A percentile compares a stretch with the other conserved stretches of the same genome.
Evolutionary conservation across 495 filamentous ascomycete genomes (phyloP).

Genomic region (Bryoglossum gracile): DNA sequence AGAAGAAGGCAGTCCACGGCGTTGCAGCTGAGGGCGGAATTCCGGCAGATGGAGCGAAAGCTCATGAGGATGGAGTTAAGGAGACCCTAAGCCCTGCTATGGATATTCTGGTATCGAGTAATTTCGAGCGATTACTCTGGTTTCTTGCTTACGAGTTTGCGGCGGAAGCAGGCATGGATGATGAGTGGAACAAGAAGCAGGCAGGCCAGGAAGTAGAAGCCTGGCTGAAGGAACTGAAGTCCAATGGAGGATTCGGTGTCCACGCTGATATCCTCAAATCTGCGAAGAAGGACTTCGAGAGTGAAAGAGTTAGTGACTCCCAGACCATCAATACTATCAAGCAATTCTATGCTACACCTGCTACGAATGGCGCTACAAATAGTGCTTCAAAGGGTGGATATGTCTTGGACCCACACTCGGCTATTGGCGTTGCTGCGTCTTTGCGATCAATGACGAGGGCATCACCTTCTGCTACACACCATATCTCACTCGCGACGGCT

Average conservation of each 20-base stretch:
- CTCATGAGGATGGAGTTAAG: slow-evolving; percentile 63
- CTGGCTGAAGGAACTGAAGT: slow-evolving; percentile 74
- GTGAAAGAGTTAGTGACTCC: slow-evolving; percentile 72
- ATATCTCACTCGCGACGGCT: slow-evolving; percentile 82
- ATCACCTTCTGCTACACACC: slow-evolving; percentile 36
- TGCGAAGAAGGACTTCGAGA: slow-evolving; percentile 64
- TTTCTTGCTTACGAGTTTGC: slow-evolving; percentile 68
- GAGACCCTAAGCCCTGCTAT: slow-evolving; percentile 89
- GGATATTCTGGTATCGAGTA: slow-evolving; percentile 92
- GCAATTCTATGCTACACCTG: slow-evolving; percentile 44
- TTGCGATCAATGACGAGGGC: slow-evolving; percentile 51
- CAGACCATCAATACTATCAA: slow-evolving; percentile 72
- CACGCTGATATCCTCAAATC: slow-evolving; percentile 55
- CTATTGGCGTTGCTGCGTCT: slow-evolving; percentile 73
- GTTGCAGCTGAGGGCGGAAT: slow-evolving; percentile 48
- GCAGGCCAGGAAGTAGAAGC: slow-evolving; percentile 56
- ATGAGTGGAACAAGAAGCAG: slow-evolving; percentile 49
- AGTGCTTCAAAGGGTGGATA: slow-evolving; percentile 46
- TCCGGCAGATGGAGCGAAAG: slow-evolving; percentile 53
- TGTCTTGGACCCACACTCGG: slow-evolving; percentile 86
- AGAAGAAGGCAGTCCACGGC: slow-evolving; percentile 60
- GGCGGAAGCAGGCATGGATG: slow-evolving; percentile 43
- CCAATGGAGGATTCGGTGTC: slow-evolving; percentile 72
- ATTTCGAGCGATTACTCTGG: slow-evolving; percentile 97
- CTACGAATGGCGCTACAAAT: slow-evolving; percentile 14